These are phyloP conservation scores for Lodderomyces parapsilosis DNA, from an alignment of 1,139 yeast species.

Conservation along the genomic window DNA sequence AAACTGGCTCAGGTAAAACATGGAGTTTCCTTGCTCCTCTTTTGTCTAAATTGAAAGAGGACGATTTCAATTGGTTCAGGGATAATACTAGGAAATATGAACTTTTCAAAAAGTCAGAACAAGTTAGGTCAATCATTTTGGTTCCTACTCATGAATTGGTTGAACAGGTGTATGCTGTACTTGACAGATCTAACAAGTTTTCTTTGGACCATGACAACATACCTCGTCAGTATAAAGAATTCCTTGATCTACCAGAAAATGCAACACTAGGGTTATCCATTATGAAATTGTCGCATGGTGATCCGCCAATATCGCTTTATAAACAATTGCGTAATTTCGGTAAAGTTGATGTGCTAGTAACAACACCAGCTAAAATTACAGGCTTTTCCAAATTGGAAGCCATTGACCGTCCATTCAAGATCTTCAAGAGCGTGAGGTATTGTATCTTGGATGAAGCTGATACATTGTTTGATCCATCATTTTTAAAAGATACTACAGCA, in stretches of 20 bases:
- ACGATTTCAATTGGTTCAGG: slow-evolving; percentile 34
- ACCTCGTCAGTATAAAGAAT: slow-evolving; percentile 20
- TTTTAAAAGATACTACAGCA: slow-evolving; percentile 65
- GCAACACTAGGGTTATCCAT: slow-evolving; percentile 41
- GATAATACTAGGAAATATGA: slow-evolving; percentile 31
- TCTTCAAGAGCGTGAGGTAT: slow-evolving; percentile 49
- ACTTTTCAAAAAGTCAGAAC: slow-evolving; percentile 31
- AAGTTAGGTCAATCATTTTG: slow-evolving; percentile 66
- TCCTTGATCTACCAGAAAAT: slow-evolving; percentile 26
- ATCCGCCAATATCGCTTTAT: slow-evolving; percentile 49
- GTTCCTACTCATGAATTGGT: slow-evolving; percentile 91
- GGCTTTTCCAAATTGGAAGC: slow-evolving; percentile 45
- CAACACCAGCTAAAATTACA: slow-evolving; percentile 75
- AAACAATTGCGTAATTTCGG: slow-evolving; percentile 35
- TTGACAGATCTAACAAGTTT: slow-evolving; percentile 37
- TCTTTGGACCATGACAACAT: slow-evolving; percentile 20
- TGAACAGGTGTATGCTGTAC: slow-evolving; percentile 65
- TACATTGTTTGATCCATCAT: slow-evolving; percentile 82
- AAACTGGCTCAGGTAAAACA: slow-evolving; percentile 96
- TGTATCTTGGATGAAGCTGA: slow-evolving; percentile 95
- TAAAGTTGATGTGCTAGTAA: slow-evolving; percentile 74
- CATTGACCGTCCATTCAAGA: slow-evolving; percentile 47
- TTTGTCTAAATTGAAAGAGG: slow-evolving; percentile 64
- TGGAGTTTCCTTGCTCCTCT: slow-evolving; percentile 85
- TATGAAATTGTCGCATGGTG: slow-evolving; percentile 58